These are phyloP conservation scores for Mortierella sp. DNA, from an alignment of 371 early-diverging fungal genomes.

Conservation along the genomic window DNA sequence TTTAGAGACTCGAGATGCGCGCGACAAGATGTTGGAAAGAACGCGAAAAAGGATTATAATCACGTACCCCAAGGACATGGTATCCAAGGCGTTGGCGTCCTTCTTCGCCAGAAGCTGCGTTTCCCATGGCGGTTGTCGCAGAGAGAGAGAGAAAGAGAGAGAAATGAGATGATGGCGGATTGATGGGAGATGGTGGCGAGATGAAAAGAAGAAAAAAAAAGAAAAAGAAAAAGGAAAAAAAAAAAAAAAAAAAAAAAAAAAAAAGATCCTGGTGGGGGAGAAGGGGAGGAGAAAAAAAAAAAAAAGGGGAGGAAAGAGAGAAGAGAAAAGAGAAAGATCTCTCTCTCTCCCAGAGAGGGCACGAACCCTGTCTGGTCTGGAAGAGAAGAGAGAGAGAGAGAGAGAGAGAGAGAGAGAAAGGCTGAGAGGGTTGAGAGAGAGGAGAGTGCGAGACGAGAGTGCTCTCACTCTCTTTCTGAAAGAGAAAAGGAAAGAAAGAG, in stretches of 20 bases:
- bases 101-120: conserved; percentile 12
- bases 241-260: not conserved
- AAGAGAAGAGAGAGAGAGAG: no score
- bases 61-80: conserved; percentile 52
- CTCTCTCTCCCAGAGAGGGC: not conserved
- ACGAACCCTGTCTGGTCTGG: no score
- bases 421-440: no score
- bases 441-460: no score
- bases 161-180: not conserved
- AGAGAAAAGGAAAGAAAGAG: no score
- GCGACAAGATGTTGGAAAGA: not conserved
- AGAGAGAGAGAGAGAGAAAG: no score
- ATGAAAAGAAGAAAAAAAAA: not conserved
- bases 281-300: not conserved
- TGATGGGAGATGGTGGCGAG: not conserved
- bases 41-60: no score
- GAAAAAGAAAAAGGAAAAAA: not conserved
- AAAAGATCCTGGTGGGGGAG: not conserved
- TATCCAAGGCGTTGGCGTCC: conserved; percentile 31
- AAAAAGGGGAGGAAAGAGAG: not conserved
- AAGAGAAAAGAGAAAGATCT: not conserved
- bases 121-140: conserved; percentile 17
- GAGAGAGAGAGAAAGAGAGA: not conserved
- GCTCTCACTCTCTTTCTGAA: no score
- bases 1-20: not conserved